These are phyloP conservation scores for Sclerotinia spermophila DNA, from an alignment of 2,329 filamentous ascomycete genomes.

Conservation along the genomic window DNA sequence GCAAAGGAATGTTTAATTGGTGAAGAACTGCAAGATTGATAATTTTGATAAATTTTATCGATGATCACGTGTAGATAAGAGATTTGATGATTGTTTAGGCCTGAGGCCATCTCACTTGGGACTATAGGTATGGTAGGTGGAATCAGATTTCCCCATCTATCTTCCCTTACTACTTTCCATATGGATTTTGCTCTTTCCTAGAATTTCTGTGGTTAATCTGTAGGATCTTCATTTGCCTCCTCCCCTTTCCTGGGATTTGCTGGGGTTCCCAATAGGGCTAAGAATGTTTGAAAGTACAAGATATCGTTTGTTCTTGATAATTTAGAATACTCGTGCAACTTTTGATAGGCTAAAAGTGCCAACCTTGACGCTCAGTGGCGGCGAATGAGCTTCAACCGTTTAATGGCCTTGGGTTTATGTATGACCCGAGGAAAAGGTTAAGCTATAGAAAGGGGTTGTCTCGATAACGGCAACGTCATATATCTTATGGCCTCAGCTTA, in stretches of 20 bases:
- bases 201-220: not conserved
- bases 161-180: no score
- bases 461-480: conserved; percentile 13
- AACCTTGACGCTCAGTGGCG: conserved; percentile 12
- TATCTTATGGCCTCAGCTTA: not conserved
- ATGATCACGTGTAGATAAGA: conserved; percentile 14
- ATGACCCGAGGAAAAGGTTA: conserved; percentile 5
- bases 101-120: not conserved
- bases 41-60: conserved; percentile 17
- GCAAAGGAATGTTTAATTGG: conserved; percentile 5
- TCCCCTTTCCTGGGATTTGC: not conserved
- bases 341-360: not conserved
- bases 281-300: conserved; percentile 3
- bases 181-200: not conserved
- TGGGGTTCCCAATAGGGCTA: not conserved
- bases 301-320: conserved; percentile 1
- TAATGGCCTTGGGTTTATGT: not conserved
- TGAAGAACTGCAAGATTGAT: conserved; percentile 1
- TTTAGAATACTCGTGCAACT: not conserved
- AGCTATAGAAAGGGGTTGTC: conserved; percentile 14
- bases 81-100: not conserved
- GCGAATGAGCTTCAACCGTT: conserved; percentile 9
- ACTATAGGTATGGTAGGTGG: not conserved
- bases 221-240: no score
- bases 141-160: not conserved